Base-by-base conservation (phyloP, 345 rosid genomes). In the Hibiscus tridactylites region DNA sequence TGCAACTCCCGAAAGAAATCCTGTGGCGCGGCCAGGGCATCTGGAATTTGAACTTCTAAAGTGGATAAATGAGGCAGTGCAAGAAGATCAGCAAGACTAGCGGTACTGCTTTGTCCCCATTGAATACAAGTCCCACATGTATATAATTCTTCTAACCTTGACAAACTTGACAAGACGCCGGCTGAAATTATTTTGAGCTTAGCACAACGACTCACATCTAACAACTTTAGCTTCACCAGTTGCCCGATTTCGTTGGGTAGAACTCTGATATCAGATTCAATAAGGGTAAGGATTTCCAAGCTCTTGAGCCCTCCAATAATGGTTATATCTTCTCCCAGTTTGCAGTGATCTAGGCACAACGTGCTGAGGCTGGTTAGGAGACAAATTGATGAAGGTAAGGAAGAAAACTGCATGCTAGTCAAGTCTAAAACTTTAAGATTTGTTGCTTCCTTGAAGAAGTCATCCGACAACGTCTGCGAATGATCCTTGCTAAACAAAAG, bases 61-160 rank as follows among this genome's bases (percentile, higher is more conserved):
- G 28, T 4, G 8, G 74, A 74, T 11, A 83, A 24, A 5, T 17
- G 17, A 6, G 73, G 1, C 71, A 76, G 57, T 10, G 21, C 4
- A 33, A 72, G 72, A 16, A 78, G 29, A 69, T 78, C 80, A 19
- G 44, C 49, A 1, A 83, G 79, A 37, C 9, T 37, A 47, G 42
- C 44, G 3, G 75, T 79, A 7, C 78, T 80, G 0, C 53, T 5
- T 21, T 6, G 5, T 44, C 67, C 80, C 87, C 84, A 77, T 0
- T 57, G 3, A 11, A 2, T 0, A 70, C 47, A 73, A 37, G 73
- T 44, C 4, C 50, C 8, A 0, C 19, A 6, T 73, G 73, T 47
- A 54, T 56, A 67, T 0, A 83, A 9, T 17, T 81, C 83, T 68
- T 83, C 87, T 26, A 81, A 73, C 1, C 10, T 53, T 6, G 73